phyloP scores from a whole-genome alignment of 768 basidiomycete genomes.

The Leucocoprinus leucothites region DNA sequence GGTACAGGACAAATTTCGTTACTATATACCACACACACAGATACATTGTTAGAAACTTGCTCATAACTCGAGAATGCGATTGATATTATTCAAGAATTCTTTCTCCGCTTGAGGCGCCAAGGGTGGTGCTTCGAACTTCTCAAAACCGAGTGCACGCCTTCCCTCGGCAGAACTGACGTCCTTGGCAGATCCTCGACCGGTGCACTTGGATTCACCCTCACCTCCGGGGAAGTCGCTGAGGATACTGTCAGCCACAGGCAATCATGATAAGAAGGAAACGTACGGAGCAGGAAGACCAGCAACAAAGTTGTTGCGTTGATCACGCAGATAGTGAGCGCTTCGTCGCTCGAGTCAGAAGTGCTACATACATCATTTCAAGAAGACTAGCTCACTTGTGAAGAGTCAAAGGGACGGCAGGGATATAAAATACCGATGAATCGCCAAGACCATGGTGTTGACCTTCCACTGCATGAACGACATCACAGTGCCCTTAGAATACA shows the following conservation, averaged over 20 bases:
- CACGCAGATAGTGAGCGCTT: slow-evolving; percentile 47
- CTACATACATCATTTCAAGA: neutral
- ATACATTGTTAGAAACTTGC: no score
- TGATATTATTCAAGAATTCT: slow-evolving; percentile 15
- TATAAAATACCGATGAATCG: slow-evolving; percentile 57
- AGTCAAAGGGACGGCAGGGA: slow-evolving; percentile 51
- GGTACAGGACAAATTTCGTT: no score
- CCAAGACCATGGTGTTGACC: slow-evolving; percentile 38
- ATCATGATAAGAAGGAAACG: slow-evolving; percentile 14
- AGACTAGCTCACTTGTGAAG: slow-evolving; percentile 41
- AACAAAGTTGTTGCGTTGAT: slow-evolving; percentile 44
- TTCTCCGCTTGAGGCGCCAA: neutral
- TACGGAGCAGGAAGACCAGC: slow-evolving; percentile 49
- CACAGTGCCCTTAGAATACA: slow-evolving; percentile 56
- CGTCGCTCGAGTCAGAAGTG: slow-evolving; percentile 28
- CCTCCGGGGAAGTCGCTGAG: slow-evolving; percentile 47
- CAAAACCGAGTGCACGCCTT: slow-evolving; percentile 40
- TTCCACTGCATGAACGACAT: slow-evolving; percentile 56
- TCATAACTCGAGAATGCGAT: slow-evolving; percentile 19
- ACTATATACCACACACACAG: no score
- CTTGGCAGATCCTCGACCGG: slow-evolving; percentile 30
- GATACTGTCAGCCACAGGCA: neutral
- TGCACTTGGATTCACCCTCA: slow-evolving; percentile 43
- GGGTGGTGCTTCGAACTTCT: slow-evolving; percentile 23
- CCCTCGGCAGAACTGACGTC: slow-evolving; percentile 34